Evolutionary conservation across 331 rosid species (phyloP), one percentile per base, ranked within the genome.

Genomic region (Telfairia occidentalis): DNA sequence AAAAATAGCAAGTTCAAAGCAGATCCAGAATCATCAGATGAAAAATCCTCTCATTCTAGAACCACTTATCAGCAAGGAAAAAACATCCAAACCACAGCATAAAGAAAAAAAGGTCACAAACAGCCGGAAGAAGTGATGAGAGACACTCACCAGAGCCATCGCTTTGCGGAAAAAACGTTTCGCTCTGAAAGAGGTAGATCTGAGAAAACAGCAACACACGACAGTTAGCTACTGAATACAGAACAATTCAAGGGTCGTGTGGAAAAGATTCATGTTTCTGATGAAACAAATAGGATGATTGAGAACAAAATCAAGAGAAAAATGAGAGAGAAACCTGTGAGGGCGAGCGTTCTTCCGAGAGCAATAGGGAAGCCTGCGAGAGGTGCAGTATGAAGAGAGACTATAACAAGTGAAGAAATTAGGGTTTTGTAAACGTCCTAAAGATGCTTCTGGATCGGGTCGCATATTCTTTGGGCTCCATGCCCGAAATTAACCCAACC

Each of bases 91-190:
- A 24, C 24, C 35, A 42, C 4, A 3, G 3, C 9, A 72, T 24
- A 34, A 42, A n/a, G n/a, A n/a, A n/a, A n/a, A n/a, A 35, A 49
- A 59, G 7, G 23, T 7, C 24, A 53, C 43, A 16, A 5, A 65
- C 18, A 21, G 4, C 34, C 34, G 38, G 0, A 13, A 2, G 32
- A 34, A 26, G 30, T 28, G 64, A n/a, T 8, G 64, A 19, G 5
- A 16, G 13, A 7, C 21, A 82, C 92, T 82, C 80, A 89, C 97
- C 89, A 91, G 87, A 72, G 91, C 88, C 96, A 91, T 91, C 76
- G 85, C 90, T 89, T 80, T 63, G 15, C 67, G 79, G 78, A 77
- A 80, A 38, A 82, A 78, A 75, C 57, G 83, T 23, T 75, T 77
- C 48, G 77, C 87, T 42, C 81, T n/a, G n/a, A n/a, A 24, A 58